A percentile compares a stretch with the other conserved stretches of the same genome.
phyloP scores from a whole-genome alignment of 805 yeast genomes.

The Cyberlindnera maclurae region DNA sequence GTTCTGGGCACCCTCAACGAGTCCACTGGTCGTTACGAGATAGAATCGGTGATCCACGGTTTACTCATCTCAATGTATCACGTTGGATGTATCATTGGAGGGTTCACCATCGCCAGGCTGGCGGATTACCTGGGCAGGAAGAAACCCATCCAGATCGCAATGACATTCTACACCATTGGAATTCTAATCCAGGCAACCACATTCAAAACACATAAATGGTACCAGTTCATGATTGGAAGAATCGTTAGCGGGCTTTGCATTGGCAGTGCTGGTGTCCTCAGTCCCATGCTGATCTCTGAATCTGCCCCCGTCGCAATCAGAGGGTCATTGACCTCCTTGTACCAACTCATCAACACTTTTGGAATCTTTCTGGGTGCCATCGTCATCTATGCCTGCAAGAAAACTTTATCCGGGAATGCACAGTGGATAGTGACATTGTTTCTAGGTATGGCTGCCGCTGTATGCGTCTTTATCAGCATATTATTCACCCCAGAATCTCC shows the following conservation, averaged over 20 bases:
- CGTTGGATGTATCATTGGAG: constrained; percentile 68
- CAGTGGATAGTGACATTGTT: constrained; percentile 68
- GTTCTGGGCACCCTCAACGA: constrained; percentile 42
- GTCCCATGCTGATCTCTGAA: constrained; percentile 65
- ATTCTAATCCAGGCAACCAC: constrained; percentile 52
- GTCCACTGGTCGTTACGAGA: constrained; percentile 29
- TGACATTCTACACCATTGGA: constrained; percentile 53
- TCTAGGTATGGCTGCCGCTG: constrained; percentile 34
- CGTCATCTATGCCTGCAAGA: constrained; percentile 48
- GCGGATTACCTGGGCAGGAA: constrained; percentile 61
- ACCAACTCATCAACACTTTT: constrained; percentile 55
- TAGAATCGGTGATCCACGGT: constrained; percentile 26
- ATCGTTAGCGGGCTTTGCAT: constrained; percentile 66
- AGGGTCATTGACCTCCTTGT: constrained; percentile 60
- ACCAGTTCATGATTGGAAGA: constrained; percentile 59
- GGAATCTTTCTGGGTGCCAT: constrained; percentile 67
- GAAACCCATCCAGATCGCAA: constrained; percentile 45
- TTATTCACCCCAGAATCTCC: constrained; percentile 64
- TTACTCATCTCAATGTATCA: constrained; percentile 50
- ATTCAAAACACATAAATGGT: constrained; percentile 39
- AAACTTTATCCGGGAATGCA: constrained; percentile 31
- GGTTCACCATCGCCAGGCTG: constrained; percentile 47
- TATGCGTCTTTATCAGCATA: constrained; percentile 52
- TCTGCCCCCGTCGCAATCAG: constrained; percentile 58
- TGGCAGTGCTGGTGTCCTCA: constrained; percentile 66